These are phyloP conservation scores for Rhizoclosmatium hyalinum DNA, from an alignment of 371 early-diverging fungal species.

Conservation along the genomic window DNA sequence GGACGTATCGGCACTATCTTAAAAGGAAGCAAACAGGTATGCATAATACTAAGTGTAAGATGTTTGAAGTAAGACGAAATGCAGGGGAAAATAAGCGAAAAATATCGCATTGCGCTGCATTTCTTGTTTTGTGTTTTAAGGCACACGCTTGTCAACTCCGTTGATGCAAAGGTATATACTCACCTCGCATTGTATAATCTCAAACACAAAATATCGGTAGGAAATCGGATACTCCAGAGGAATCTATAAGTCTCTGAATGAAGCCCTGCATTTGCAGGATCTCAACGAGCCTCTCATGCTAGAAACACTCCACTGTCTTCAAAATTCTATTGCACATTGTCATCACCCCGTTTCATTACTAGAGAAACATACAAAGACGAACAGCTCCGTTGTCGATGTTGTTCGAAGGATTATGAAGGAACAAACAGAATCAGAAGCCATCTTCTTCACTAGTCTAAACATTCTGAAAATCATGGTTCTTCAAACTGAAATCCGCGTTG, in stretches of 20 bases:
- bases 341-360: conserved; percentile 17
- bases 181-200: neutral
- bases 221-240: neutral
- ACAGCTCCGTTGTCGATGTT: neutral
- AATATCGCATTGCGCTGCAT: conserved; percentile 24
- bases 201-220: neutral
- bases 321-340: conserved; percentile 36
- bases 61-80: neutral
- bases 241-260: conserved; percentile 1
- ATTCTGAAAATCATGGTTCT: conserved; percentile 34
- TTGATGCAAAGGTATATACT: conserved; percentile 34
- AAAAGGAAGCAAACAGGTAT: neutral
- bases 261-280: conserved; percentile 5
- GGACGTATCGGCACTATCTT: conserved; percentile 1
- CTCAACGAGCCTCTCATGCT: conserved; percentile 20
- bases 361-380: neutral
- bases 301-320: conserved; percentile 34
- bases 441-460: conserved; percentile 32
- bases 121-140: conserved; percentile 26
- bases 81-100: conserved; percentile 20
- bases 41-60: neutral
- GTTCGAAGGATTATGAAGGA: conserved; percentile 11
- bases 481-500: conserved; percentile 11
- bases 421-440: neutral
- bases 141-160: conserved; percentile 35